Percentiles rank a stretch among this genome's conserved stretches.
Conservation (phyloP, 371 early-diverging fungal genomes). For the Mortierella sp. region DNA sequence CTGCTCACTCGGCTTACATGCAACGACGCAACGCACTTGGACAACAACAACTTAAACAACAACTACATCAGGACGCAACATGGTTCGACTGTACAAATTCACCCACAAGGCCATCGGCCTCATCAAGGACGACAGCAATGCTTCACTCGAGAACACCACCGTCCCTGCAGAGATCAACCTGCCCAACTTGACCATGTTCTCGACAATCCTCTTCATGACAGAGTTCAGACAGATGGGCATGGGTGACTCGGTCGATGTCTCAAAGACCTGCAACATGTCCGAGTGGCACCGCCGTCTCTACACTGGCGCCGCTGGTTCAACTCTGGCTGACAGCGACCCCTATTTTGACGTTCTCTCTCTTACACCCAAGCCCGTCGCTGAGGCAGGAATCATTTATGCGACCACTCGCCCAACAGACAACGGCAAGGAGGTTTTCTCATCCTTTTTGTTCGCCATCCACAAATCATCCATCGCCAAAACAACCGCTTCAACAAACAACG, state of each 20-base stretch:
- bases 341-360: conserved; percentile 29
- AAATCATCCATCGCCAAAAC: conserved; percentile 28
- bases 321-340: background rate
- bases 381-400: conserved; percentile 41
- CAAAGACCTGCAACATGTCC: conserved; percentile 52
- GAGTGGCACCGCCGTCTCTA: conserved; percentile 50
- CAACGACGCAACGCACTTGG: background rate
- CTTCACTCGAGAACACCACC: background rate
- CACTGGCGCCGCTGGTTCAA: conserved; percentile 10
- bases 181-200: conserved; percentile 38
- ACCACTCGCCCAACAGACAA: conserved; percentile 11
- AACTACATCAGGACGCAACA: background rate
- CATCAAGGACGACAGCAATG: conserved; percentile 23
- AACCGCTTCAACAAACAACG: background rate
- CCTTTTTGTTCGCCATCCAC: conserved; percentile 40
- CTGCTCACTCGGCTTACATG: background rate
- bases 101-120: conserved; percentile 30
- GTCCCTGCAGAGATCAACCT: conserved; percentile 35
- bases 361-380: conserved; percentile 22
- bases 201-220: conserved; percentile 41
- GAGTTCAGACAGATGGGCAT: conserved; percentile 41
- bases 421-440: conserved; percentile 25
- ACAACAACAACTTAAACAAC: background rate
- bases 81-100: conserved; percentile 39
- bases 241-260: conserved; percentile 33